phyloP scores from a whole-genome alignment of 306 rosid species.

The Crotalaria pallida region DNA sequence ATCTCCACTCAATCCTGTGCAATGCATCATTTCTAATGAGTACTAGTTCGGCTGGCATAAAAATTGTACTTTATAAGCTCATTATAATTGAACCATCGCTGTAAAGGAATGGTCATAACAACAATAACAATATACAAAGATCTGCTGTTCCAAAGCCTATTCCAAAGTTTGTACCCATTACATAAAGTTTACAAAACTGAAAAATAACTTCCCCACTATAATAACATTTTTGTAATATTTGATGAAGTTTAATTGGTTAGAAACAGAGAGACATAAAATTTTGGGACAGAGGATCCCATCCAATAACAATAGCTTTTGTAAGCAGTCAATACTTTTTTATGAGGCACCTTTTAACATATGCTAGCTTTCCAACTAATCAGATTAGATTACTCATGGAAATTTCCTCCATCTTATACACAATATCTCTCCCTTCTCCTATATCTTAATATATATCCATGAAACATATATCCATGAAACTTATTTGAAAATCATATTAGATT shows the following conservation, averaged over 20 bases:
- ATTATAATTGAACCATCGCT: slow-evolving; percentile 53
- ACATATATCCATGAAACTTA: no score
- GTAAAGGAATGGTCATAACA: slow-evolving; percentile 46
- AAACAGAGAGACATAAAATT: no score
- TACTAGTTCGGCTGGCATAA: slow-evolving; percentile 29
- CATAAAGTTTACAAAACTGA: no score
- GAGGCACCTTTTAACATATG: slow-evolving; percentile 39
- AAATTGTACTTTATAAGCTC: slow-evolving; percentile 7
- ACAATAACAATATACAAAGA: no score
- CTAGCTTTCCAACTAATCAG: slow-evolving; percentile 54
- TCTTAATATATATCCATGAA: no score
- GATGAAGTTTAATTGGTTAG: no score
- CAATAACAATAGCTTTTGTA: slow-evolving; percentile 8
- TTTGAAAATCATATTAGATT: no score
- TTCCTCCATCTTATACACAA: slow-evolving; percentile 16
- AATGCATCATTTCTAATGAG: slow-evolving; percentile 39
- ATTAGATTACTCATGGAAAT: slow-evolving; percentile 17
- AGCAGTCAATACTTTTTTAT: slow-evolving; percentile 10
- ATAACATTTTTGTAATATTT: no score
- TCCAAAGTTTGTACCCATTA: no score
- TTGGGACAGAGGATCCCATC: no score
- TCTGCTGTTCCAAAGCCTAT: no score
- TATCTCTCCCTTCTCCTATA: not conserved
- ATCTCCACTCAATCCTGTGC: slow-evolving; percentile 30
- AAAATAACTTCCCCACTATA: no score